These are phyloP conservation scores for Trametes elegans DNA, from an alignment of 768 basidiomycete genomes.

Conservation along the genomic window DNA sequence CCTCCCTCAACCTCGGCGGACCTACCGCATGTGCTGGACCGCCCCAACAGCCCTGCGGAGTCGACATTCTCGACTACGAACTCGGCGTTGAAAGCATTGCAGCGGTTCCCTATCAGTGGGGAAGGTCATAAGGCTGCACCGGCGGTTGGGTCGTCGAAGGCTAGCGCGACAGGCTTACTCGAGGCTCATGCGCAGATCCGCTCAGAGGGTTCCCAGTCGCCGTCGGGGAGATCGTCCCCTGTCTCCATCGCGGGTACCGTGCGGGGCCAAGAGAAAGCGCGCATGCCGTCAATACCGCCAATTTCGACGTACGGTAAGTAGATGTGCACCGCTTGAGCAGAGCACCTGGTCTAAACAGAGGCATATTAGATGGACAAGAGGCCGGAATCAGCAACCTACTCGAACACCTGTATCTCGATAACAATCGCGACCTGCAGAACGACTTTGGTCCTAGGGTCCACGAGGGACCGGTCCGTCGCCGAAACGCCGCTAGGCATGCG, in stretches of 20 bases:
- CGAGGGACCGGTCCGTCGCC: slow-evolving; percentile 75
- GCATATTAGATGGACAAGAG: slow-evolving; percentile 75
- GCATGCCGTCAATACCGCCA: slow-evolving; percentile 51
- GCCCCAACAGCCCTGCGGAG: slow-evolving; percentile 79
- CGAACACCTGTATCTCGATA: slow-evolving; percentile 88
- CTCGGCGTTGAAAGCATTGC: slow-evolving; percentile 51
- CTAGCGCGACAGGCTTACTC: slow-evolving; percentile 78
- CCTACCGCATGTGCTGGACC: slow-evolving; percentile 40
- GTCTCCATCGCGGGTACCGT: slow-evolving; percentile 57
- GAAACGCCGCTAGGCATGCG: slow-evolving; percentile 63
- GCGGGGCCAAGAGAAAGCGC: slow-evolving; percentile 46
- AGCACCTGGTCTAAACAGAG: background rate
- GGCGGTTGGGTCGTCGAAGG: slow-evolving; percentile 81
- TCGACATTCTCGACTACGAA: slow-evolving; percentile 74
- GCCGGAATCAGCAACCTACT: slow-evolving; percentile 85
- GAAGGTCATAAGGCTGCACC: slow-evolving; percentile 88
- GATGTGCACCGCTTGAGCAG: background rate
- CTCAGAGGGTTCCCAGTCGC: slow-evolving; percentile 63
- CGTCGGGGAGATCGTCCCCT: slow-evolving; percentile 80
- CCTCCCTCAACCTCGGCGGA: slow-evolving; percentile 23
- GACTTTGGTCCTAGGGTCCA: slow-evolving; percentile 92
- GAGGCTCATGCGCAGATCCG: slow-evolving; percentile 72
- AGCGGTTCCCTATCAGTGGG: slow-evolving; percentile 67
- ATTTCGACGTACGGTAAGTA: slow-evolving; percentile 72
- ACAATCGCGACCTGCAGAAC: slow-evolving; percentile 76